Evolutionary conservation across 257 asterid genomes (phyloP), one percentile per base, ranked within the genome.

Genomic region (Coffea eugenioides): DNA sequence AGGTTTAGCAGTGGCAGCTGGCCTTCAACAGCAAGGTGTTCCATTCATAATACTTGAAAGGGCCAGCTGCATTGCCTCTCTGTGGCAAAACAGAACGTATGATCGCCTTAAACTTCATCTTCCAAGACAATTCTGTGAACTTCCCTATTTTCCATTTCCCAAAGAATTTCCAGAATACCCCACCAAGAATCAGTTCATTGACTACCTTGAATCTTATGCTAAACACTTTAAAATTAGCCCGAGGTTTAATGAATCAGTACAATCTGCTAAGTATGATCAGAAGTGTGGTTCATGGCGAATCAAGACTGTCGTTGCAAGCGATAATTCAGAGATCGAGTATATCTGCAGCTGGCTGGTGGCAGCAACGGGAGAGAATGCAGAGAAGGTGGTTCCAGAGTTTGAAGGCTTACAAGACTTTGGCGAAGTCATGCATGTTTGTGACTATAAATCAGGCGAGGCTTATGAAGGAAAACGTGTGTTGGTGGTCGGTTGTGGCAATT

Each of bases 401-500:
- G 89, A 90, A 23, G 97, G 98, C 3, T 18, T 90, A 61, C 68
- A 82, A 8, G 90, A 85, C 1, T 95, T 93, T 20, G 98, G 97
- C 49, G 79, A 73, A 61, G 87, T 92, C 12, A 82, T 86, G 84
- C 99, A 95, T 84, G 97, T 93, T 79, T 89, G 97, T 79, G 99
- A 93, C 15, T 95, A 90, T n/a, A 95, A 89, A 82, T 87, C 99
- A 16, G 99, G 98, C 3, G 87, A 89, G 59, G 86, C 5, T 39
- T 91, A 84, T 77, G 76, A 75, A 34, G 98, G 92, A 21, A 90
- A 92, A 73, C 82, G 82, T 1, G 97, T 95, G 34, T 78, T 93
- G 34, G 99, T 95, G 3, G 97, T 93, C 27, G 99, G 99, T 0
- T 92, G 99, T 82, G 99, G 99, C 52, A 95, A 95, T 78, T 95